These are phyloP conservation scores for Glomus cerebriforme DNA, from an alignment of 192 early-diverging fungal species.

Conservation along the genomic window DNA sequence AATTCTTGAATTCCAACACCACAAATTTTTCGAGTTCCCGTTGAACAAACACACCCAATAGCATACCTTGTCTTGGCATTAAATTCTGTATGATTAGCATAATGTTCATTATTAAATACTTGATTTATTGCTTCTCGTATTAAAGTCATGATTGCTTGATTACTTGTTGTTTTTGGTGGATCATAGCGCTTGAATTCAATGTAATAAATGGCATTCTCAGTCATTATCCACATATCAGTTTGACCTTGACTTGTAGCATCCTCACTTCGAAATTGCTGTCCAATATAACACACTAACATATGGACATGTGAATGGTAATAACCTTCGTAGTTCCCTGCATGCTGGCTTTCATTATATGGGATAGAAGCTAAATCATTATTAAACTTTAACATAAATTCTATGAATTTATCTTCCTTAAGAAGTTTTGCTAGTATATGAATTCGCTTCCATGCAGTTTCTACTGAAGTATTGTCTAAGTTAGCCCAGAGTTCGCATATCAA, in stretches of 20 bases:
- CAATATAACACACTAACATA: background rate
- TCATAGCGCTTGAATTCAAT: no score
- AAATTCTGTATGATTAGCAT: no score
- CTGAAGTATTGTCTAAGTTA: background rate
- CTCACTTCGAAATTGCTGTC: background rate
- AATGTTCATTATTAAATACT: no score
- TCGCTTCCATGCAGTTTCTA: background rate
- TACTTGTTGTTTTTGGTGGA: no score
- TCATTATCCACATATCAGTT: background rate
- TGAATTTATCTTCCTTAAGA: background rate
- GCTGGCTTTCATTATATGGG: background rate
- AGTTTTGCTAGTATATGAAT: background rate
- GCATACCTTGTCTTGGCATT: no score
- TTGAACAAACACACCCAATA: no score
- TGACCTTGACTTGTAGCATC: background rate
- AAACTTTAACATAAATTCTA: background rate
- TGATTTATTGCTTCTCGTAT: no score
- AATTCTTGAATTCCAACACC: no score
- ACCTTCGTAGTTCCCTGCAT: background rate
- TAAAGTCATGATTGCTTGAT: no score
- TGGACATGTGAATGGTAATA: background rate
- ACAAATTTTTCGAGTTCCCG: no score
- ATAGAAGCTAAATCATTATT: background rate
- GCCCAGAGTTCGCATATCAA: background rate
- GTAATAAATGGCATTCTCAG: background rate